Base-by-base conservation (phyloP, 192 early-diverging fungal genomes). In the Rhizophlyctis rosea region DNA sequence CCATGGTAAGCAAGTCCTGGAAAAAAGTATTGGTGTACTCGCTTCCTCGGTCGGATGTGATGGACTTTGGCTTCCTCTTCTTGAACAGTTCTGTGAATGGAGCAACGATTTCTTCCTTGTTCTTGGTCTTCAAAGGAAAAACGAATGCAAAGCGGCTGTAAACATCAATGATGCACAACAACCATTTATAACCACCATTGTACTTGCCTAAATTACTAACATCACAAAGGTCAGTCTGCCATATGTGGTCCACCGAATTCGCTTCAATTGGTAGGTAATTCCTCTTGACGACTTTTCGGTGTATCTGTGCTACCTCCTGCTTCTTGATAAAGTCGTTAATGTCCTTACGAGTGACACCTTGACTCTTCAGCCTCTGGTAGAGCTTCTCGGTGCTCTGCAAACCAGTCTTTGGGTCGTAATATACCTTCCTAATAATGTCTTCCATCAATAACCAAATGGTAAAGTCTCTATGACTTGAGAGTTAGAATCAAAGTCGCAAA, bases 11-110 rank as follows among this genome's bases (percentile, higher is more conserved):
- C 23, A 60, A 29, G 16, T 23, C 29, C 30, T 29, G 9, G 7
- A 60, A 11, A 16, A 18, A 16, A 7, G 24, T 28, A 30, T 60
- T 60, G 39, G 50, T 35, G 34, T 53, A 60, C 28, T 60, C 59
- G 14, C 13, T 11, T 25, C 59, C 59, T 0, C 13, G 21, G 29
- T 60, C 59, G 30, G 39, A 53, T 5, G n/a, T 52, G 13, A 23
- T 23, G 50, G 50, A 52, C n/a, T n/a, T n/a, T 25, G 79, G 66
- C 48, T 69, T 47, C 33, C 76, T 60, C 27, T 23, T 31, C n/a
- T n/a, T n/a, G n/a, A n/a, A n/a, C n/a, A n/a, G n/a, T n/a, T n/a
- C n/a, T n/a, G n/a, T n/a, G n/a, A n/a, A n/a, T n/a, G n/a, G n/a
- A n/a, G n/a, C n/a, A n/a, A n/a, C n/a, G n/a, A n/a, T n/a, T n/a